Percentiles rank a stretch among this genome's conserved stretches.
Conservation (phyloP, 768 basidiomycete genomes). For the Tylopilus subfusipes region DNA sequence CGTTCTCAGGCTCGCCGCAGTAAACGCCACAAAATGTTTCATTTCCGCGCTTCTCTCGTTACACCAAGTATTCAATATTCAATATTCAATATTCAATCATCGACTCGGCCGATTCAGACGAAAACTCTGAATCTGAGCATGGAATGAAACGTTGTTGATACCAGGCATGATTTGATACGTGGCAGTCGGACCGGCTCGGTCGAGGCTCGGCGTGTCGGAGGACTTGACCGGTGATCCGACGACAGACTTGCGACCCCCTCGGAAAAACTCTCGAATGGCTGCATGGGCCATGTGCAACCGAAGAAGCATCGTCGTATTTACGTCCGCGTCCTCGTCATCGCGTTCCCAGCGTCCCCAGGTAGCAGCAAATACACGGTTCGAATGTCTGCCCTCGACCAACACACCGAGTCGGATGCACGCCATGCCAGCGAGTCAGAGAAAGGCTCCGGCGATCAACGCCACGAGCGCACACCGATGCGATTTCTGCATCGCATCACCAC, state of each 20-base stretch:
- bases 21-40: too few relatives aligned
- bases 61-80: too few relatives aligned
- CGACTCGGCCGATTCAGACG: too few relatives aligned
- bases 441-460: not conserved
- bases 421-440: slow-evolving; percentile 1
- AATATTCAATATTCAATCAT: too few relatives aligned
- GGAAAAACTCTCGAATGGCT: not conserved
- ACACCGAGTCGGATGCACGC: not conserved
- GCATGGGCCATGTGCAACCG: too few relatives aligned
- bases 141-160: too few relatives aligned
- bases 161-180: too few relatives aligned
- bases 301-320: not conserved
- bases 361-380: not conserved
- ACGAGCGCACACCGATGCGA: not conserved
- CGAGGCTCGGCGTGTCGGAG: not conserved
- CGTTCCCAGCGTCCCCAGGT: not conserved
- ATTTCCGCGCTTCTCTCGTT: too few relatives aligned
- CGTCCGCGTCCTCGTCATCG: not conserved
- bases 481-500: slow-evolving; percentile 23
- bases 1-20: too few relatives aligned
- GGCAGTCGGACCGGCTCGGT: not conserved
- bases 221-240: not conserved
- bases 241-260: not conserved
- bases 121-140: too few relatives aligned
- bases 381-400: slow-evolving; percentile 9